A percentile compares a stretch with the other conserved stretches of the same genome.
Evolutionary conservation across 371 early-diverging fungal genomes (phyloP).

Genomic region (Nematocida ausubeli): DNA sequence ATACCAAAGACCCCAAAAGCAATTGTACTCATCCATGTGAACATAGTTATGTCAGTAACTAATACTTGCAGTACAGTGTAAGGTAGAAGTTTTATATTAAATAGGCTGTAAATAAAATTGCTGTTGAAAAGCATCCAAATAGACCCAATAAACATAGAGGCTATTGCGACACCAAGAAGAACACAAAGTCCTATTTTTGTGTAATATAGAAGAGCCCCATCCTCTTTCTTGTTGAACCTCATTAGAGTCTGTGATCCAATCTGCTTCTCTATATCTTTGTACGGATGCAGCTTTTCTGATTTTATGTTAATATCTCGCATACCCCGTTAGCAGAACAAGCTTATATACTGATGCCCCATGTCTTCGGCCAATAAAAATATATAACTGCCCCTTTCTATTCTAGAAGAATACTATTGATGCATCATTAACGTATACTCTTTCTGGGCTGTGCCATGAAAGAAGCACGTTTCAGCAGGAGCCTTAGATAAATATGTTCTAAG

Average conservation of each 20-base stretch:
- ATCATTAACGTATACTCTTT: no score
- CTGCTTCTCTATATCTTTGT: neutral
- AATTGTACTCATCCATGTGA: neutral
- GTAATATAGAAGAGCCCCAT: neutral
- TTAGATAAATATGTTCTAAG: neutral
- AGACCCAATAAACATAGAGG: neutral
- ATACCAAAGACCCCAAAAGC: neutral
- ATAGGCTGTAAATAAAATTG: no score
- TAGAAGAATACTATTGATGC: no score
- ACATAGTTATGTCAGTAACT: no score
- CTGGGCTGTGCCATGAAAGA: no score
- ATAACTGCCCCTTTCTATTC: no score
- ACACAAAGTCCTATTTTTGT: neutral
- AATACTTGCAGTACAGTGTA: no score
- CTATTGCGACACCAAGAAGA: neutral
- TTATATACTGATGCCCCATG: no score
- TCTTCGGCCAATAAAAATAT: no score
- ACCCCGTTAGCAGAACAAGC: no score
- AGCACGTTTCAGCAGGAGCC: neutral
- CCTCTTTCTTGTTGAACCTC: neutral
- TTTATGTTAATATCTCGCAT: slow-evolving; percentile 1
- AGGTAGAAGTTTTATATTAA: no score
- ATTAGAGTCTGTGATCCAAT: neutral
- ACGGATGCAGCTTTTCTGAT: neutral
- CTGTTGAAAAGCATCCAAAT: neutral